These are phyloP conservation scores for Gamarada debralockiae DNA, from an alignment of 495 filamentous ascomycete species.

Conservation along the genomic window DNA sequence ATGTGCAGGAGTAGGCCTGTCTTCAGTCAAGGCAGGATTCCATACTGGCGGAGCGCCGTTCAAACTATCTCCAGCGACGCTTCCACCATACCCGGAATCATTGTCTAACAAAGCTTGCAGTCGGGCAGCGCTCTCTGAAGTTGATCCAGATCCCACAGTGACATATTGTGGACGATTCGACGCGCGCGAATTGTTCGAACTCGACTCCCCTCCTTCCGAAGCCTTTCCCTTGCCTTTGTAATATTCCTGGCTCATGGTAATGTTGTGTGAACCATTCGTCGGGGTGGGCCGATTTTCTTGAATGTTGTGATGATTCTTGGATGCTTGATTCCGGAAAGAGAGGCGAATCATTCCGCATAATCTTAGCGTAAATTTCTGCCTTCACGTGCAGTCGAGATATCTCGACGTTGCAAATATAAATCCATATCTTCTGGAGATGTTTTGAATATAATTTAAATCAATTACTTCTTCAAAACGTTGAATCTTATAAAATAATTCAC, in stretches of 20 bases:
- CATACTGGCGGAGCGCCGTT: slow-evolving; percentile 32
- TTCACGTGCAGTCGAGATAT: too few relatives aligned
- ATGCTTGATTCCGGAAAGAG: neutral
- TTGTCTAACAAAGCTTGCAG: slow-evolving; percentile 71
- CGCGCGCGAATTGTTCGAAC: slow-evolving; percentile 18
- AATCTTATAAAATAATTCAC: too few relatives aligned
- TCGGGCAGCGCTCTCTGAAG: slow-evolving; percentile 64
- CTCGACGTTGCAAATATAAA: too few relatives aligned
- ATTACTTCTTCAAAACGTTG: too few relatives aligned
- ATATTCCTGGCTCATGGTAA: slow-evolving; percentile 73
- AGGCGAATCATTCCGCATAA: slow-evolving; percentile 1
- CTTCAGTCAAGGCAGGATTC: slow-evolving; percentile 59
- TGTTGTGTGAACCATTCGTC: slow-evolving; percentile 4
- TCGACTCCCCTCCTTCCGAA: slow-evolving; percentile 33
- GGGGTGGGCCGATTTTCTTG: neutral
- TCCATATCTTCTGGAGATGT: too few relatives aligned
- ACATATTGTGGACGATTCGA: slow-evolving; percentile 51
- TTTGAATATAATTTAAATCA: too few relatives aligned
- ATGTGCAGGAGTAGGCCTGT: slow-evolving; percentile 59
- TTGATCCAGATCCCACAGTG: slow-evolving; percentile 81
- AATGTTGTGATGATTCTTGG: slow-evolving; percentile 4
- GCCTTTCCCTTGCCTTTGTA: slow-evolving; percentile 43
- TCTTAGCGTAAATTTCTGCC: slow-evolving; percentile 13
- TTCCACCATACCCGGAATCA: slow-evolving; percentile 91
- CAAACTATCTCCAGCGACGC: slow-evolving; percentile 49